Evolutionary conservation across 306 rosid genomes (phyloP).

Genomic region (Vigna reflexopilosa): DNA sequence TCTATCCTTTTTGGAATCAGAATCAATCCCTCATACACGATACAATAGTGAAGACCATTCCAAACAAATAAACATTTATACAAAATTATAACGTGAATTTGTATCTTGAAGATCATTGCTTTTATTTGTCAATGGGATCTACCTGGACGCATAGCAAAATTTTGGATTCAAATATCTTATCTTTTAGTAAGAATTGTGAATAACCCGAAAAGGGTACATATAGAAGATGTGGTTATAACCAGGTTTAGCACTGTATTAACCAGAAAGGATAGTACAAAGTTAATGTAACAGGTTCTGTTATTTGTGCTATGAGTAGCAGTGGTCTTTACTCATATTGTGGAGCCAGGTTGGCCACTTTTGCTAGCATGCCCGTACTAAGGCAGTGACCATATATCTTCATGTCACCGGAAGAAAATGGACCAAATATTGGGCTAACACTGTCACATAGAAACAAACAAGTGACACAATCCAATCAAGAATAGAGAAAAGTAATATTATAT

Average conservation of each 20-base stretch:
- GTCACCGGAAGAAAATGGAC: slow-evolving; percentile 25
- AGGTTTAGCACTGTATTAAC: neutral
- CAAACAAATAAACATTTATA: too few relatives aligned
- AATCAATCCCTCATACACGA: too few relatives aligned
- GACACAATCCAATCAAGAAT: slow-evolving; percentile 41
- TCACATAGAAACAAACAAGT: slow-evolving; percentile 42
- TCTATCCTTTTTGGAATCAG: too few relatives aligned
- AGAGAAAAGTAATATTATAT: neutral
- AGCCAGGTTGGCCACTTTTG: slow-evolving; percentile 38
- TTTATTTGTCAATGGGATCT: too few relatives aligned
- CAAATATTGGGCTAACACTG: slow-evolving; percentile 21
- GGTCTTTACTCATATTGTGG: slow-evolving; percentile 38
- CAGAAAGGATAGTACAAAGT: slow-evolving; percentile 7
- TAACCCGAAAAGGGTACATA: slow-evolving; percentile 11
- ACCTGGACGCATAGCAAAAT: neutral
- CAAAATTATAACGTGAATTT: too few relatives aligned
- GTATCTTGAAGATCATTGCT: too few relatives aligned
- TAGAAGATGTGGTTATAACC: slow-evolving; percentile 1
- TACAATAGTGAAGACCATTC: too few relatives aligned
- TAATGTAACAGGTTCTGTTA: neutral
- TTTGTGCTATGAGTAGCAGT: slow-evolving; percentile 19
- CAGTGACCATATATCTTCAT: slow-evolving; percentile 27
- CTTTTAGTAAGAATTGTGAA: slow-evolving; percentile 17
- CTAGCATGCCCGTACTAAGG: slow-evolving; percentile 30
- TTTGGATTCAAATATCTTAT: slow-evolving; percentile 7